Percentiles rank a stretch among this genome's conserved stretches.
Evolutionary conservation across 192 early-diverging fungal genomes (phyloP).

Genomic region (Spizellomyces sp.): DNA sequence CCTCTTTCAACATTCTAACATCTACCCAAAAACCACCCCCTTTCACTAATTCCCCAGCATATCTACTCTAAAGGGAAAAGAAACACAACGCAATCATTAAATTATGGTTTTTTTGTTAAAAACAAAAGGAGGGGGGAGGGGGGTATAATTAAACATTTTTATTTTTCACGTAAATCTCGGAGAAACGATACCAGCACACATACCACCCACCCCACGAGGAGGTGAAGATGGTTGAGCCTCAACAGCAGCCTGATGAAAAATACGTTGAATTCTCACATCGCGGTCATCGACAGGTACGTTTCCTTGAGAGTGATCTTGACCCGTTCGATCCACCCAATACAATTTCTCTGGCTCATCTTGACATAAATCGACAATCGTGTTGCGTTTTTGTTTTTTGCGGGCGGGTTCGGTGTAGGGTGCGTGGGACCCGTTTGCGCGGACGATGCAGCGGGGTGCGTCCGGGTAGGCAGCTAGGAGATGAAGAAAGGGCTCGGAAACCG

Average conservation of each 20-base stretch:
- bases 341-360: neutral
- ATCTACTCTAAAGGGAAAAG: too few relatives aligned
- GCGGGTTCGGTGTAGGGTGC: slow-evolving; percentile 11
- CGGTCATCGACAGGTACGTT: slow-evolving; percentile 7
- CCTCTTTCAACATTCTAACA: too few relatives aligned
- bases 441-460: slow-evolving; percentile 13
- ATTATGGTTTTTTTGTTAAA: too few relatives aligned
- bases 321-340: slow-evolving; percentile 1
- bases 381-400: neutral
- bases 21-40: too few relatives aligned
- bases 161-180: too few relatives aligned
- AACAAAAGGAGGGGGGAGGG: too few relatives aligned
- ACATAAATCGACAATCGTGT: neutral
- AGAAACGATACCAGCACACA: neutral
- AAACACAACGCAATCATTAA: too few relatives aligned
- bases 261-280: slow-evolving; percentile 21
- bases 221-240: neutral
- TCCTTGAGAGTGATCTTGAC: neutral
- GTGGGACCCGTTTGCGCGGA: slow-evolving; percentile 19
- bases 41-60: too few relatives aligned
- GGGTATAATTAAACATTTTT: too few relatives aligned
- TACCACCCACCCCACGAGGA: neutral
- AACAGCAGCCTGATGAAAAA: slow-evolving; percentile 8
- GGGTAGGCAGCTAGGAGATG: slow-evolving; percentile 29
- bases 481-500: slow-evolving; percentile 27